phyloP scores from a whole-genome alignment of 495 filamentous ascomycete genomes.

The Aspergillus homomorphus region DNA sequence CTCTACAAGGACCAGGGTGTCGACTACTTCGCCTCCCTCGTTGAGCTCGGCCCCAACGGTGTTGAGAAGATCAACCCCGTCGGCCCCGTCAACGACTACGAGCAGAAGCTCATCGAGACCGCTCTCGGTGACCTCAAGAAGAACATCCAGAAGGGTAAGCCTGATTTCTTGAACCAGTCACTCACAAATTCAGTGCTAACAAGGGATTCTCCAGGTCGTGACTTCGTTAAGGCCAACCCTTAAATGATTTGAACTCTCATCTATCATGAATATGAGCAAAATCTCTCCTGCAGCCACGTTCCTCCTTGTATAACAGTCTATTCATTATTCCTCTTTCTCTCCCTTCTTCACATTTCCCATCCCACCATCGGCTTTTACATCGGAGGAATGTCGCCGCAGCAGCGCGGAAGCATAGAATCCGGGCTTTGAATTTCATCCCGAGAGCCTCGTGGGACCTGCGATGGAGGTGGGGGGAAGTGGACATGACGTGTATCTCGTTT shows the following conservation, averaged over 20 bases:
- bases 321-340: constrained; percentile 12
- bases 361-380: constrained; percentile 15
- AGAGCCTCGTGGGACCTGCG: constrained; percentile 4
- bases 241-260: constrained; percentile 36
- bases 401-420: neutral
- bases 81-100: constrained; percentile 74
- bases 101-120: constrained; percentile 85
- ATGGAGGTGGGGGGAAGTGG: constrained; percentile 9
- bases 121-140: constrained; percentile 85
- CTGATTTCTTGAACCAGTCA: neutral
- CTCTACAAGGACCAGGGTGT: constrained; percentile 96
- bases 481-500: constrained; percentile 12
- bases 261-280: constrained; percentile 14
- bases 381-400: constrained; percentile 23
- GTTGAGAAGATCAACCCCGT: constrained; percentile 88
- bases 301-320: constrained; percentile 32
- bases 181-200: neutral
- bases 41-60: constrained; percentile 94
- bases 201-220: constrained; percentile 33
- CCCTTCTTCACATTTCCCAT: constrained; percentile 9
- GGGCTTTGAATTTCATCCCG: constrained; percentile 4
- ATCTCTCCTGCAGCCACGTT: constrained; percentile 20
- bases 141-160: constrained; percentile 70
- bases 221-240: constrained; percentile 69
- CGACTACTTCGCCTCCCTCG: constrained; percentile 90